Percentiles rank a stretch among this genome's conserved stretches.
Evolutionary conservation across 805 yeast species (phyloP).

Genomic region (Maudiozyma bulderi): DNA sequence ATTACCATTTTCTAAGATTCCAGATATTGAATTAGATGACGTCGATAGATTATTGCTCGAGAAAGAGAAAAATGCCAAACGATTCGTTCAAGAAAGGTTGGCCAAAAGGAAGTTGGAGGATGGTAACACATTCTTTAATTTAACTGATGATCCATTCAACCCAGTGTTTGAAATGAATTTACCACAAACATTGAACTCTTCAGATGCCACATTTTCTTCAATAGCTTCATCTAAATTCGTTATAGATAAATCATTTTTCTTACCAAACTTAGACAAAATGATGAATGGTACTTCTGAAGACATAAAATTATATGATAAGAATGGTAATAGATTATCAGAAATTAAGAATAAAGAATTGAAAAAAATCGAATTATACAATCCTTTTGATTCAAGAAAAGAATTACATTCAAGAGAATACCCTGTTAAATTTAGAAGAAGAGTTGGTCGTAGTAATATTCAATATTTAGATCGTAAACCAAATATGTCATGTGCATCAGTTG

Average conservation of each 20-base stretch:
- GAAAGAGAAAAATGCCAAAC: conserved; percentile 66
- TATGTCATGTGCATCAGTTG: conserved; percentile 4
- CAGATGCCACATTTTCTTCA: conserved; percentile 72
- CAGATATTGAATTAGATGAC: conserved; percentile 82
- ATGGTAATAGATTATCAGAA: conserved; percentile 23
- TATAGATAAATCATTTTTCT: conserved; percentile 49
- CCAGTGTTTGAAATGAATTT: conserved; percentile 68
- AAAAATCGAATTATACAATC: conserved; percentile 30
- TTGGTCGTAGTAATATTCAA: conserved; percentile 58
- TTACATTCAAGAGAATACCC: conserved; percentile 34
- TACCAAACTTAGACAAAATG: conserved; percentile 24
- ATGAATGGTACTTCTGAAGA: conserved; percentile 22
- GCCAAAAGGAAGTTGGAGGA: conserved; percentile 55
- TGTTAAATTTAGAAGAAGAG: conserved; percentile 60
- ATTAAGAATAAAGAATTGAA: conserved; percentile 19
- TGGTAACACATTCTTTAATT: conserved; percentile 69
- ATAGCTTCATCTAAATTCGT: conserved; percentile 61
- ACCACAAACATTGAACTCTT: conserved; percentile 43
- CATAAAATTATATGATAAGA: conserved; percentile 16
- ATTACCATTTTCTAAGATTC: conserved; percentile 82
- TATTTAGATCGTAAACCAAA: conserved; percentile 70
- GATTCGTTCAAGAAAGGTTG: conserved; percentile 80
- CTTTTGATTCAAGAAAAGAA: conserved; percentile 27
- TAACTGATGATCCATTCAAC: conserved; percentile 77
- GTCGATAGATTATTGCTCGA: conserved; percentile 65